phyloP scores from a whole-genome alignment of 1,284 basidiomycete species.

The Pyrrhoderma lamaoense region DNA sequence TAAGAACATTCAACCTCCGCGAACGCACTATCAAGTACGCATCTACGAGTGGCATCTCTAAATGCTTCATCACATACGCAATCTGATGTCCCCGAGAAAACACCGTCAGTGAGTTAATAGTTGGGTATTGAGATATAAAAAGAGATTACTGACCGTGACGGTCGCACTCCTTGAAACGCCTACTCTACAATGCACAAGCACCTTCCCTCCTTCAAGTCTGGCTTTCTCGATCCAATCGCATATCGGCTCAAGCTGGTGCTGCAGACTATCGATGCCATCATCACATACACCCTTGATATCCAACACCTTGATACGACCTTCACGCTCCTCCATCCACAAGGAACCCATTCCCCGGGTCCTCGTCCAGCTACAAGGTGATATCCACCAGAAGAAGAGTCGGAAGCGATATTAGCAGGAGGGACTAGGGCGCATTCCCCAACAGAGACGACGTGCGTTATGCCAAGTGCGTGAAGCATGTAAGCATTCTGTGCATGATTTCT shows the following conservation, averaged over 20 bases:
- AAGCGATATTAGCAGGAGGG: conserved; percentile 43
- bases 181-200: conserved; percentile 93
- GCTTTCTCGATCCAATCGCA: conserved; percentile 93
- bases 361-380: conserved; percentile 38
- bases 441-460: conserved; percentile 95
- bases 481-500: conserved; percentile 92
- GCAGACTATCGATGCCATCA: conserved; percentile 92
- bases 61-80: conserved; percentile 94
- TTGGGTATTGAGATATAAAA: conserved; percentile 7
- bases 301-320: conserved; percentile 80
- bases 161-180: conserved; percentile 92
- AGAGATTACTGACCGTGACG: conserved; percentile 60
- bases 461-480: conserved; percentile 92
- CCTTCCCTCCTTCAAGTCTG: conserved; percentile 73
- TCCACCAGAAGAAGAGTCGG: conserved; percentile 25
- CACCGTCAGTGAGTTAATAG: background rate
- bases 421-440: conserved; percentile 90
- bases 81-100: too few species aligned
- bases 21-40: conserved; percentile 89
- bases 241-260: conserved; percentile 80
- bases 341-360: conserved; percentile 55
- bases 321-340: conserved; percentile 82
- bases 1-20: conserved; percentile 74
- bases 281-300: conserved; percentile 89
- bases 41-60: conserved; percentile 82